phyloP scores from a whole-genome alignment of 495 filamentous ascomycete genomes.

The Neurospora sp. region DNA sequence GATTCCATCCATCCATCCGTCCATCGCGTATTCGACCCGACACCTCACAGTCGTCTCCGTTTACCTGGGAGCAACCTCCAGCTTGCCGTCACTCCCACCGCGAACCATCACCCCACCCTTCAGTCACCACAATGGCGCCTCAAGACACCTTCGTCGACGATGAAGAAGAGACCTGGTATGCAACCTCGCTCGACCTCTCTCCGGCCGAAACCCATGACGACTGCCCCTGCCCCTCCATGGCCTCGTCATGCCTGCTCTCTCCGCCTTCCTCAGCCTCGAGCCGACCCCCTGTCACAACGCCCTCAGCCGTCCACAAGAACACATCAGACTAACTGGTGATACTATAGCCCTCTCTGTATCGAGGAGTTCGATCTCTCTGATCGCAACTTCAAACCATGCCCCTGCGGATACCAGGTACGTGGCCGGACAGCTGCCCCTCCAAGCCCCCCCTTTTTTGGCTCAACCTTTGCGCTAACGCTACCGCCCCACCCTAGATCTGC shows the following conservation, averaged over 20 bases:
- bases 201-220: not conserved
- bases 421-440: not conserved
- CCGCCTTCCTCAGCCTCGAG: conserved; percentile 4
- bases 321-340: not conserved
- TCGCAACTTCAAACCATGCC: conserved; percentile 94
- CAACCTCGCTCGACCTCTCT: not conserved
- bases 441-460: conserved; percentile 12
- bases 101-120: conserved; percentile 5
- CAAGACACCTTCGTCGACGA: conserved; percentile 98
- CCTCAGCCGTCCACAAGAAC: conserved; percentile 7
- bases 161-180: conserved; percentile 86
- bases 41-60: not conserved
- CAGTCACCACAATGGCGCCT: conserved; percentile 51
- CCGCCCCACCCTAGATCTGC: conserved; percentile 59
- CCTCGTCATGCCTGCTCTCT: not conserved
- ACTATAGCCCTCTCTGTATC: conserved; percentile 80
- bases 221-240: not conserved
- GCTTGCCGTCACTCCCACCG: conserved; percentile 1
- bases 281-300: not conserved
- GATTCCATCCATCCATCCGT: not conserved
- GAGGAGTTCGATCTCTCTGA: conserved; percentile 98
- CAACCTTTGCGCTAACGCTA: not conserved
- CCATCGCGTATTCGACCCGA: not conserved
- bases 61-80: conserved; percentile 3
- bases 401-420: conserved; percentile 92